Evolutionary conservation across 352 stramenopile genomes (phyloP), one percentile per base, ranked within the genome.

Genomic region (Thraustochytrium striatum): DNA sequence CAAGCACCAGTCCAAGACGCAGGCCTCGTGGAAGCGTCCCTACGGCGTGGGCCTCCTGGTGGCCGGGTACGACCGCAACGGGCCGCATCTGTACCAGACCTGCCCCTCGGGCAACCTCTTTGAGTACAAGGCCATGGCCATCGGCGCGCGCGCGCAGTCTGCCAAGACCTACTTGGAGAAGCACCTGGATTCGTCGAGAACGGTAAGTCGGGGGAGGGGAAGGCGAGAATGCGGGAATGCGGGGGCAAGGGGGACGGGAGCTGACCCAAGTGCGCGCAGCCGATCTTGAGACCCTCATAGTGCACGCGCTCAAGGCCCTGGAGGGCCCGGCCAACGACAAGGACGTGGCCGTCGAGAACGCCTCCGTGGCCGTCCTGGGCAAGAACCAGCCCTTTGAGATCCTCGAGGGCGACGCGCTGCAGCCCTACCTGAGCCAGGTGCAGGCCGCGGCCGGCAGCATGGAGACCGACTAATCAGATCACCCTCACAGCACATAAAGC

Each of bases 91-190:
- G 38, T 99, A 97, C 87, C 92, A 99, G 88, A 99, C 96, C 28
- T 98, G 94, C 87, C 96, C 96, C 30, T 97, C 91, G 57, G 96
- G 96, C 65, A 98, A 99, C 87, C 95, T 98, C 84, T 99, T 97
- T 83, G 96, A 99, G 88, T 98, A 98, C 88, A 95, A 97, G 85
- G 95, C 92, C 39, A 96, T 95, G 57, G 95, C 95, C 75, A 99
- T 99, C 88, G 96, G 96, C 44, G 92, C 95, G 16, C 87, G 96
- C 47, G 96, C 91, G 78, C 96, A 99, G 87, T 96, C 90, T 57
- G 95, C 95, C 47, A 92, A 95, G 83, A 99, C 96, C 73, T 98
- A 99, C 86, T 88, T 99, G 52, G 96, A 99, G 87, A 99, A 99
- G 86, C 92, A 99, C 86, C 96, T 95, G 81, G 90, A 98, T 70